Evolutionary conservation across 345 rosid genomes (phyloP).

Genomic region (Eucalyptus coolabah): DNA sequence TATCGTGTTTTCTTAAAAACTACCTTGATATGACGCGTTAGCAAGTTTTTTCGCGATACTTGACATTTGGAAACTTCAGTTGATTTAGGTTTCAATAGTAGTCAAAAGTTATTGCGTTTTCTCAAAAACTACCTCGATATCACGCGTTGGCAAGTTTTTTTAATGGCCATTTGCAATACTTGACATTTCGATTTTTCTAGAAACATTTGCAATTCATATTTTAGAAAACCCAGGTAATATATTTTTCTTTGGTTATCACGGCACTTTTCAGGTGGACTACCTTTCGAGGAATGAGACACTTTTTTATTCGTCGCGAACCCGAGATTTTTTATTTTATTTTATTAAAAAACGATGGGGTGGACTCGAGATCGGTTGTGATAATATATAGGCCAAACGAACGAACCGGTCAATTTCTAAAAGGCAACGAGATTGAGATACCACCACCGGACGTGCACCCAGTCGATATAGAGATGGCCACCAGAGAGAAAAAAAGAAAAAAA

Average conservation of each 20-base stretch:
- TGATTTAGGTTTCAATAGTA: not conserved
- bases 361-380: not conserved
- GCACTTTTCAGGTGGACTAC: too few species aligned
- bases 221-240: not conserved
- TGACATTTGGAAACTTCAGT: not conserved
- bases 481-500: too few species aligned
- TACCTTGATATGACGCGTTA: rapidly evolving
- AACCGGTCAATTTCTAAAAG: not conserved
- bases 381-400: not conserved
- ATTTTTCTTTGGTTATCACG: not conserved
- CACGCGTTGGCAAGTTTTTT: not conserved
- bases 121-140: not conserved
- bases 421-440: not conserved
- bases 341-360: not conserved
- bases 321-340: not conserved
- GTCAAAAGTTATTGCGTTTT: not conserved
- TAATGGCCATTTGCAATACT: not conserved
- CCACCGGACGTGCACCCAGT: not conserved
- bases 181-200: not conserved
- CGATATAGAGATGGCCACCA: not conserved
- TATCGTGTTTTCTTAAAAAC: not conserved
- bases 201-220: not conserved
- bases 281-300: too few species aligned
- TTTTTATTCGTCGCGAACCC: not conserved
- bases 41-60: not conserved